These are phyloP conservation scores for Naumovozyma baii DNA, from an alignment of 805 yeast species.

Conservation along the genomic window DNA sequence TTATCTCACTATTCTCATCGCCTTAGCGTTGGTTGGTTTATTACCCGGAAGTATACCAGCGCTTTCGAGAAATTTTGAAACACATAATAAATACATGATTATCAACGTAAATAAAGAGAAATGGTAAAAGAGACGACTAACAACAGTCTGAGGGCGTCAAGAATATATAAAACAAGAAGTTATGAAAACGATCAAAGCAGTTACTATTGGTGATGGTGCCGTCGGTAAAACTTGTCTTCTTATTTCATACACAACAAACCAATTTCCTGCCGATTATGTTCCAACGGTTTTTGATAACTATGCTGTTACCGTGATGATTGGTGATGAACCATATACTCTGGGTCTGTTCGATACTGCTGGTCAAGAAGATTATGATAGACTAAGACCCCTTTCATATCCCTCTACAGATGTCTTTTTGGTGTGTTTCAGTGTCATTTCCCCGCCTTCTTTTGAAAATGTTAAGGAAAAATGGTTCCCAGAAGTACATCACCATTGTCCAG, in stretches of 20 bases:
- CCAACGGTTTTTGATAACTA: slow-evolving; percentile 97
- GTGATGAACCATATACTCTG: slow-evolving; percentile 94
- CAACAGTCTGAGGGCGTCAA: not conserved
- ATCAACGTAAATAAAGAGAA: not conserved
- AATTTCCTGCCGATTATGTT: slow-evolving; percentile 95
- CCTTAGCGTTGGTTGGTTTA: too few relatives aligned
- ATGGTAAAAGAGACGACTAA: not conserved
- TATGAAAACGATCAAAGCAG: slow-evolving; percentile 71
- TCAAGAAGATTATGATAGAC: slow-evolving; percentile 96
- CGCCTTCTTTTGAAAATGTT: slow-evolving; percentile 94
- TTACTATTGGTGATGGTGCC: slow-evolving; percentile 99
- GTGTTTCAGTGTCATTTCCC: slow-evolving; percentile 93
- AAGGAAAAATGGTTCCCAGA: slow-evolving; percentile 99
- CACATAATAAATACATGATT: not conserved
- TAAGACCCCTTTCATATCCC: slow-evolving; percentile 93
- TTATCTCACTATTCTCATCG: too few relatives aligned
- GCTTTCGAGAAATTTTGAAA: not conserved
- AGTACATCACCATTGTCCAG: slow-evolving; percentile 96
- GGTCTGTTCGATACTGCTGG: slow-evolving; percentile 99
- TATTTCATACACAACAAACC: slow-evolving; percentile 92
- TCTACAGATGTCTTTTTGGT: slow-evolving; percentile 94
- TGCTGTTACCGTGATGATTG: slow-evolving; percentile 91
- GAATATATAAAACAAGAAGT: not conserved
- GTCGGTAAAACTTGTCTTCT: slow-evolving; percentile 96
- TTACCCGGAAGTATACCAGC: not conserved